A percentile compares a stretch with the other conserved stretches of the same genome.
Evolutionary conservation across 2,329 filamentous ascomycete genomes (phyloP).

Genomic region (Clarireedia homoeocarpa): DNA sequence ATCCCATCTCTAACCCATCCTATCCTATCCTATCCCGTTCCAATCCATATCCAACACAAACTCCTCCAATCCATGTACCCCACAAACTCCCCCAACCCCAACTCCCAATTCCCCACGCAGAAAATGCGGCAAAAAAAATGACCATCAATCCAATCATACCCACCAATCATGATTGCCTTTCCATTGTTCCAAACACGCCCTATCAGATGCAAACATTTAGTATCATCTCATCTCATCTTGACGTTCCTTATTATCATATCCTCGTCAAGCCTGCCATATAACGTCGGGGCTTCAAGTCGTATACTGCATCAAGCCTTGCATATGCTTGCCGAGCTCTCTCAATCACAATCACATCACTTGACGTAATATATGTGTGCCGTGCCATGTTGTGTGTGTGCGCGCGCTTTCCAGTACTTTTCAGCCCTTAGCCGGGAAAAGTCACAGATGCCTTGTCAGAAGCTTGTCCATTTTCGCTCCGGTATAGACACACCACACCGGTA

Average conservation of each 20-base stretch:
- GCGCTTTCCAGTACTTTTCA: too few species aligned
- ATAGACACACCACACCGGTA: too few species aligned
- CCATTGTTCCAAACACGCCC: background rate
- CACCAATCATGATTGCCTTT: background rate
- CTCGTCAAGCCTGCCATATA: too few species aligned
- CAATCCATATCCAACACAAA: background rate
- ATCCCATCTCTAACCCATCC: background rate
- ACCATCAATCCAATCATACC: background rate
- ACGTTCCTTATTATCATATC: too few species aligned
- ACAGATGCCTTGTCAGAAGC: background rate
- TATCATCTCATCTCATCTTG: too few species aligned
- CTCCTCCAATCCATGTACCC: too few species aligned
- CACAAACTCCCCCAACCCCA: background rate
- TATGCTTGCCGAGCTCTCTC: background rate
- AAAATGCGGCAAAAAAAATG: background rate
- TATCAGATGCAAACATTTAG: too few species aligned
- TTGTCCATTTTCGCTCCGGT: background rate
- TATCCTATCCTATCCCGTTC: background rate
- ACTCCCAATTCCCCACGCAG: background rate
- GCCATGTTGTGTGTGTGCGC: background rate
- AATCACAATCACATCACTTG: background rate
- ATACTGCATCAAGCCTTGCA: background rate
- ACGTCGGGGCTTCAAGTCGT: too few species aligned
- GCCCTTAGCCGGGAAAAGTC: too few species aligned
- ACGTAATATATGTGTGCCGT: background rate